Percentiles rank a stretch among this genome's conserved stretches.
These are phyloP conservation scores for Pseudonitzschia multistriata DNA, from an alignment of 108 stramenopile species.

Conservation along the genomic window DNA sequence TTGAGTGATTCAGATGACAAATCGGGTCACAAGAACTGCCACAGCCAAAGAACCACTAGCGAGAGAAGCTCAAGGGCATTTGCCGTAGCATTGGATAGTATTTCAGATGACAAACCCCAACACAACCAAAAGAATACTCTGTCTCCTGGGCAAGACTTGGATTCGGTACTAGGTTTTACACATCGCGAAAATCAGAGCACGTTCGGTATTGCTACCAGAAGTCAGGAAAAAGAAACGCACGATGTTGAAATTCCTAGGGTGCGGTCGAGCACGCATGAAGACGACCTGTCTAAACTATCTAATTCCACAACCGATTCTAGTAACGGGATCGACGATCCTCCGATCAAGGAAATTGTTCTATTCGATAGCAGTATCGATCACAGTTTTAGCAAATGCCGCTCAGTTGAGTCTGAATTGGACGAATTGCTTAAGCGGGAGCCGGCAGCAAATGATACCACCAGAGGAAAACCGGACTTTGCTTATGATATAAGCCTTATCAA, in stretches of 20 bases:
- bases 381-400: not conserved
- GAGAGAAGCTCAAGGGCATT: not conserved
- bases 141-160: not conserved
- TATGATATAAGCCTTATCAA: no score
- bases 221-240: no score
- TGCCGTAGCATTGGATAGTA: not conserved
- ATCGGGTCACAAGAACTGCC: not conserved
- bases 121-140: not conserved
- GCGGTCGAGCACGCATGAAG: no score
- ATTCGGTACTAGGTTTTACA: not conserved
- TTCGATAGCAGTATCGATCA: not conserved
- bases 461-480: not conserved
- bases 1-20: not conserved
- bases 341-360: conserved; percentile 1
- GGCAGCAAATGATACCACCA: not conserved
- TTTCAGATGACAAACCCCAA: not conserved
- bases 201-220: no score
- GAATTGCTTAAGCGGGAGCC: not conserved
- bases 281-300: no score
- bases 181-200: not conserved
- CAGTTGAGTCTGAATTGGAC: conserved; percentile 5
- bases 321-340: not conserved
- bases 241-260: no score
- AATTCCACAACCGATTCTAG: not conserved
- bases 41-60: not conserved